These are phyloP conservation scores for Annulohypoxylon moriforme DNA, from an alignment of 495 filamentous ascomycete genomes.

Conservation along the genomic window DNA sequence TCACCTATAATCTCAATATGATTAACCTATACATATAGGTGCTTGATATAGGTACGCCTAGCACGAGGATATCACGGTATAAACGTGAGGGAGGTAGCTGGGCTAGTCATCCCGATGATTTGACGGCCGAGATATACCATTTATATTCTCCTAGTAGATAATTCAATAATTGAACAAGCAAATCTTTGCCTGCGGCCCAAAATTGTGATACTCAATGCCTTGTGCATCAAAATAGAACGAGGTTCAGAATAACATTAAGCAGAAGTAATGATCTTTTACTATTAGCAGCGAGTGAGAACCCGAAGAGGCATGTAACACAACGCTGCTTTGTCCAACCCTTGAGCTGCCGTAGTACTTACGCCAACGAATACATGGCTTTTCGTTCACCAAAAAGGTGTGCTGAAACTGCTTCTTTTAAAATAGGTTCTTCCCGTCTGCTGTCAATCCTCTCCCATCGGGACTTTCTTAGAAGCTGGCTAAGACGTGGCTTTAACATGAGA, in stretches of 20 bases:
- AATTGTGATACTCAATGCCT: background rate
- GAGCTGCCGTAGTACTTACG: too few relatives aligned
- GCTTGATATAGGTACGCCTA: too few relatives aligned
- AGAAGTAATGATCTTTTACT: too few relatives aligned
- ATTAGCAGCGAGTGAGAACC: background rate
- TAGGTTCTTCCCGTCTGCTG: too few relatives aligned
- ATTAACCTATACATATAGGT: too few relatives aligned
- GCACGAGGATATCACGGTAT: background rate
- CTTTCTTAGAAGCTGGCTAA: background rate
- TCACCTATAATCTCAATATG: background rate
- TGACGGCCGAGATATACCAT: background rate
- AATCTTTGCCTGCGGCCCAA: background rate
- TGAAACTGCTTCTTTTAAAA: too few relatives aligned
- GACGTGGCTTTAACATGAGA: background rate
- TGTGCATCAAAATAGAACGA: background rate
- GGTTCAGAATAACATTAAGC: too few relatives aligned
- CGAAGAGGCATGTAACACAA: too few relatives aligned
- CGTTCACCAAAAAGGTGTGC: too few relatives aligned
- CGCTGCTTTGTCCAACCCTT: too few relatives aligned
- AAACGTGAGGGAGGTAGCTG: background rate
- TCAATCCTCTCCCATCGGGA: background rate
- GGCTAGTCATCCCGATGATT: background rate
- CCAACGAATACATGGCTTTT: too few relatives aligned
- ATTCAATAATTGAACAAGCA: background rate
- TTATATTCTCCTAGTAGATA: background rate